Percentiles rank a stretch among this genome's conserved stretches.
Conservation (phyloP, 345 rosid genomes). For the Capsella bursapastoris region DNA sequence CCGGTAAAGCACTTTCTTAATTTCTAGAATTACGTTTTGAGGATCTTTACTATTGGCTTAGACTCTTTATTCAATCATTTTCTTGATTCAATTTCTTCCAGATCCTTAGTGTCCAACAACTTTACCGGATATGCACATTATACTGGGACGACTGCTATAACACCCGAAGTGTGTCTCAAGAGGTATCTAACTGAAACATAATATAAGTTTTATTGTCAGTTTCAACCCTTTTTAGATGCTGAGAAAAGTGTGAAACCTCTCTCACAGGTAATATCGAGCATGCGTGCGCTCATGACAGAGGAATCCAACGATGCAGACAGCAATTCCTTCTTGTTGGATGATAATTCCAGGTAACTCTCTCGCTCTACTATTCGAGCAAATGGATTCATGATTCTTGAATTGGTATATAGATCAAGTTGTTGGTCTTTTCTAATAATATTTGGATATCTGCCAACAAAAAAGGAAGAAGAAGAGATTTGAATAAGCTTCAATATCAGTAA, state of each 20-base stretch:
- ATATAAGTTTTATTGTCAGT: neutral
- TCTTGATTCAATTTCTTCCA: conserved; percentile 40
- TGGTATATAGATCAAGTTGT: neutral
- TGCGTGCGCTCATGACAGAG: conserved; percentile 96
- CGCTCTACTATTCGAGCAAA: neutral
- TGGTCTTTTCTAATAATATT: neutral
- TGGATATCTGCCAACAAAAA: too few relatives aligned
- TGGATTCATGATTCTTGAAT: conserved; percentile 4
- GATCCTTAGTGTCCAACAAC: conserved; percentile 97
- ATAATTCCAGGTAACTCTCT: conserved; percentile 69
- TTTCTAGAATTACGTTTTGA: conserved; percentile 7
- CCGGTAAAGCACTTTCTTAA: conserved; percentile 63
- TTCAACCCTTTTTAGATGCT: conserved; percentile 12
- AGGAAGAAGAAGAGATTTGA: neutral
- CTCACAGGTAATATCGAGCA: conserved; percentile 89
- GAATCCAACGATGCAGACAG: conserved; percentile 85
- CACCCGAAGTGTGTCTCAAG: conserved; percentile 89
- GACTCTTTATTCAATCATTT: conserved; percentile 2
- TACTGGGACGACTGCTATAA: conserved; percentile 99
- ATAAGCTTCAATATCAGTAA: neutral
- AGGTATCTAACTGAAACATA: conserved; percentile 48
- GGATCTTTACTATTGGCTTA: neutral
- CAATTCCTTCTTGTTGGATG: conserved; percentile 94
- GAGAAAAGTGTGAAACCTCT: conserved; percentile 17
- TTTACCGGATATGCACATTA: conserved; percentile 92